phyloP scores from a whole-genome alignment of 176 grass and related monocot genomes.

The Avena atlantica region DNA sequence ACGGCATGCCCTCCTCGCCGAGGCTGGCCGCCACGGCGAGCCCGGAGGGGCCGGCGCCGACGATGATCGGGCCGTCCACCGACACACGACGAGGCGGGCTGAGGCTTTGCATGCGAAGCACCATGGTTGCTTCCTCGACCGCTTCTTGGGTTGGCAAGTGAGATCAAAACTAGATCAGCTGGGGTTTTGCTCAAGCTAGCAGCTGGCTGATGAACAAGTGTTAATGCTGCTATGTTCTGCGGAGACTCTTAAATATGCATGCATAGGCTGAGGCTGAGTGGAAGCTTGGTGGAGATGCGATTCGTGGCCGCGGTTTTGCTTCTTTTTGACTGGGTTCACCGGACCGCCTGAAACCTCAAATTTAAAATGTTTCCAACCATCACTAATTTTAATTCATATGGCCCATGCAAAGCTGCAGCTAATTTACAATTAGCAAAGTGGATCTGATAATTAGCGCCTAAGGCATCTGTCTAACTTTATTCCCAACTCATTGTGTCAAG shows the following conservation, averaged over 20 bases:
- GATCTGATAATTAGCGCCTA: slow-evolving; percentile 7
- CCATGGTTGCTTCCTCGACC: not conserved
- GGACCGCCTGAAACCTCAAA: not conserved
- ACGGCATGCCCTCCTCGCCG: slow-evolving; percentile 29
- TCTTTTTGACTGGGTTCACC: no score
- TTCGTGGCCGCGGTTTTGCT: no score
- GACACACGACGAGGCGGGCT: not conserved
- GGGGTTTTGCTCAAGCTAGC: not conserved
- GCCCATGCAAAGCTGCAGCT: slow-evolving; percentile 7
- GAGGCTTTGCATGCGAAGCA: slow-evolving; percentile 19
- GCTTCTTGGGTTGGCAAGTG: not conserved
- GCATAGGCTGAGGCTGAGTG: not conserved
- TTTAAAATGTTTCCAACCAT: not conserved
- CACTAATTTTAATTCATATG: not conserved
- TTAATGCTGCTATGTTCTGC: not conserved
- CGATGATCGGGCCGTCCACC: slow-evolving; percentile 14
- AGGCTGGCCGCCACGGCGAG: slow-evolving; percentile 6
- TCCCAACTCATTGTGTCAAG: not conserved
- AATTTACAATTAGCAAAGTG: not conserved
- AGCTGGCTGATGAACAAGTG: not conserved
- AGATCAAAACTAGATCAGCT: not conserved
- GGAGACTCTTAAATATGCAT: not conserved
- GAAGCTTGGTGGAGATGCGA: not conserved
- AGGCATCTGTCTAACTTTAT: not conserved
- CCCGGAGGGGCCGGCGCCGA: slow-evolving; percentile 1